These are phyloP conservation scores for Cantharellus anzutake DNA, from an alignment of 768 basidiomycete genomes.

Conservation along the genomic window DNA sequence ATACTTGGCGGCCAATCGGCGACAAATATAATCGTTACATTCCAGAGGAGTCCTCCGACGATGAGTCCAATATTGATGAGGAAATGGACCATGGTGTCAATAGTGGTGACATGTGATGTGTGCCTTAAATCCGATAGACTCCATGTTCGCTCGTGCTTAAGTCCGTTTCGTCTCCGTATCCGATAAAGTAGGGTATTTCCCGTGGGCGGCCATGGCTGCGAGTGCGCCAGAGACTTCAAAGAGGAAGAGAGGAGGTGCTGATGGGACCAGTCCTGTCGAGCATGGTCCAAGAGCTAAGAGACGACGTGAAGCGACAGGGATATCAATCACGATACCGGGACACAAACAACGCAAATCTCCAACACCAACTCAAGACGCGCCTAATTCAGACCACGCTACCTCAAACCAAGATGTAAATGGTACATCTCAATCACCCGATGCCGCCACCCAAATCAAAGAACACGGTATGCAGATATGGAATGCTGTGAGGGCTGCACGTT, in stretches of 20 bases:
- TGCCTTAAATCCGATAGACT: background rate
- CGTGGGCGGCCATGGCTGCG: background rate
- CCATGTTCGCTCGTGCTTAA: background rate
- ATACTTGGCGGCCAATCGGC: slow-evolving; percentile 17
- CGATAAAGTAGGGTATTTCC: background rate
- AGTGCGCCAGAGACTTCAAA: background rate
- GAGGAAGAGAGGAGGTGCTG: background rate
- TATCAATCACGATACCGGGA: background rate
- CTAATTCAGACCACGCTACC: background rate
- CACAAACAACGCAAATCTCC: background rate
- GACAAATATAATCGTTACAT: slow-evolving; percentile 53
- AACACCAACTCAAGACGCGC: slow-evolving; percentile 1
- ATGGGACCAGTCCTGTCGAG: slow-evolving; percentile 1
- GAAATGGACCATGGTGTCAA: background rate
- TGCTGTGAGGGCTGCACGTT: slow-evolving; percentile 36
- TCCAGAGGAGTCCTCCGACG: slow-evolving; percentile 24
- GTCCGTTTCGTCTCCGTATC: background rate
- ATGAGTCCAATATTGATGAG: slow-evolving; percentile 3
- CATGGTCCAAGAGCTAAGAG: slow-evolving; percentile 3
- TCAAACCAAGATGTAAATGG: background rate
- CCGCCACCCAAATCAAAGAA: background rate
- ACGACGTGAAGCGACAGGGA: slow-evolving; percentile 2
- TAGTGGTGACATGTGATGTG: background rate
- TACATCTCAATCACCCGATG: background rate
- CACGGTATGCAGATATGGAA: slow-evolving; percentile 44